Evolutionary conservation across 148 eudicot genomes (phyloP).

Genomic region (Cornus florida): DNA sequence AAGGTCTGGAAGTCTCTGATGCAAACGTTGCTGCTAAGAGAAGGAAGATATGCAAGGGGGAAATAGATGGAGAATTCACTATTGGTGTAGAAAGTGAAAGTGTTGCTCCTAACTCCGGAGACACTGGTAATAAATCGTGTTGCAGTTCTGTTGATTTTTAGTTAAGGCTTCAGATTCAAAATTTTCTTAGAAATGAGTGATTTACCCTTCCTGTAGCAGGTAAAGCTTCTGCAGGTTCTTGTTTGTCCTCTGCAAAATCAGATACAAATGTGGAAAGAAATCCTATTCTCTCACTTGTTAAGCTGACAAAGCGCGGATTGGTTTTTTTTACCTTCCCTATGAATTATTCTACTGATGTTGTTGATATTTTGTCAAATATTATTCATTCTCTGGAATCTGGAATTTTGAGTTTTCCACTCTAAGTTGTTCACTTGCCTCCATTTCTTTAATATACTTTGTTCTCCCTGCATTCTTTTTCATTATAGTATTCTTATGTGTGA

Average conservation of each 20-base stretch:
- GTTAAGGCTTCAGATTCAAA: neutral
- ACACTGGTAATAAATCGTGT: conserved; percentile 3
- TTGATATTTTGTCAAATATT: conserved; percentile 43
- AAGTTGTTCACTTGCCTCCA: conserved; percentile 30
- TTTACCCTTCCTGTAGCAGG: conserved; percentile 25
- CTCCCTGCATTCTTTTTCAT: neutral
- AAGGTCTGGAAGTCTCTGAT: conserved; percentile 24
- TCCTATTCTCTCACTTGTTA: conserved; percentile 56
- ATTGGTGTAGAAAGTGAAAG: conserved; percentile 19
- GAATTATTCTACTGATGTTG: conserved; percentile 42
- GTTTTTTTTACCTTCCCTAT: conserved; percentile 57
- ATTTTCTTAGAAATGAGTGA: neutral
- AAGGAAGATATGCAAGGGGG: conserved; percentile 42
- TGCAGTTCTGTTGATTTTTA: neutral
- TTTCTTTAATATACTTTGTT: neutral
- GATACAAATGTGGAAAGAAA: conserved; percentile 20
- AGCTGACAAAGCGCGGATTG: conserved; percentile 76
- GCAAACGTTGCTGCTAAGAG: conserved; percentile 40
- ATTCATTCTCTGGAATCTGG: conserved; percentile 55
- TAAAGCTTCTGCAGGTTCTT: conserved; percentile 29
- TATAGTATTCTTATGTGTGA: neutral
- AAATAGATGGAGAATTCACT: conserved; percentile 31
- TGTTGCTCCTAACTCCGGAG: neutral
- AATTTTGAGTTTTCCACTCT: conserved; percentile 61
- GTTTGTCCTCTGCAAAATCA: conserved; percentile 27